phyloP scores from a whole-genome alignment of 352 stramenopile genomes.

The Phytophthora multivora region DNA sequence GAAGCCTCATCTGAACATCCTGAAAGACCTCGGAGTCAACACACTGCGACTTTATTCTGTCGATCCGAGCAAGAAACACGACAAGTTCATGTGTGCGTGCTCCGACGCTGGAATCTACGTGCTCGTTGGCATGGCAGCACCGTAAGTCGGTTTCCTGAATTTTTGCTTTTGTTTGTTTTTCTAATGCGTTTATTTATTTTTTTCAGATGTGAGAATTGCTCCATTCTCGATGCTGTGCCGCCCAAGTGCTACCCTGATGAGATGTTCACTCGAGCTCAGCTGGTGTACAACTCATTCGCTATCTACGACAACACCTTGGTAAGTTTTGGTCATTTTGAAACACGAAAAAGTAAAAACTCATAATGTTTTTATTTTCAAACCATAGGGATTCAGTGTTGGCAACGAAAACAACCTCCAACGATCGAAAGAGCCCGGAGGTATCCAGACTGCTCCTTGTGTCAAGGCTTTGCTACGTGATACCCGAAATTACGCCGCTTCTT shows the following conservation, averaged over 20 bases:
- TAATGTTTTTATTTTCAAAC: too few relatives aligned
- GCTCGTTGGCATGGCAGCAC: conserved; percentile 62
- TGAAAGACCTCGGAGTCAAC: conserved; percentile 69
- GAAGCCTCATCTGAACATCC: conserved; percentile 50
- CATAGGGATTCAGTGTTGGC: conserved; percentile 47
- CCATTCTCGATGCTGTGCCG: conserved; percentile 44
- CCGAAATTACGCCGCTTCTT: conserved; percentile 50
- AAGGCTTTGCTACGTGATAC: conserved; percentile 66
- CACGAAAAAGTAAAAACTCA: too few relatives aligned
- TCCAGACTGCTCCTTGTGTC: conserved; percentile 50
- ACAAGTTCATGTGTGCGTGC: conserved; percentile 83
- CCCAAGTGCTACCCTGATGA: conserved; percentile 56
- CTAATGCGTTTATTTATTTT: too few relatives aligned
- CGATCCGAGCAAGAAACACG: conserved; percentile 60
- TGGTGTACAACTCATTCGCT: conserved; percentile 74
- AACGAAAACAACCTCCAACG: conserved; percentile 61
- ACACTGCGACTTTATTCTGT: conserved; percentile 71
- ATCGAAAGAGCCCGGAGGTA: conserved; percentile 19
- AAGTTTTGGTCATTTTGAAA: too few relatives aligned
- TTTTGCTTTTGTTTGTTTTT: background rate
- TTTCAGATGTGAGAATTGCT: conserved; percentile 53
- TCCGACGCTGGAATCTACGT: conserved; percentile 76
- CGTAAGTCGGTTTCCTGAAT: conserved; percentile 18
- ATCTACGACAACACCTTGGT: conserved; percentile 72
- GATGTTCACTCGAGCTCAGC: conserved; percentile 57